Evolutionary conservation across 495 filamentous ascomycete genomes (phyloP).

Genomic region (Parachaetomium inaequale): DNA sequence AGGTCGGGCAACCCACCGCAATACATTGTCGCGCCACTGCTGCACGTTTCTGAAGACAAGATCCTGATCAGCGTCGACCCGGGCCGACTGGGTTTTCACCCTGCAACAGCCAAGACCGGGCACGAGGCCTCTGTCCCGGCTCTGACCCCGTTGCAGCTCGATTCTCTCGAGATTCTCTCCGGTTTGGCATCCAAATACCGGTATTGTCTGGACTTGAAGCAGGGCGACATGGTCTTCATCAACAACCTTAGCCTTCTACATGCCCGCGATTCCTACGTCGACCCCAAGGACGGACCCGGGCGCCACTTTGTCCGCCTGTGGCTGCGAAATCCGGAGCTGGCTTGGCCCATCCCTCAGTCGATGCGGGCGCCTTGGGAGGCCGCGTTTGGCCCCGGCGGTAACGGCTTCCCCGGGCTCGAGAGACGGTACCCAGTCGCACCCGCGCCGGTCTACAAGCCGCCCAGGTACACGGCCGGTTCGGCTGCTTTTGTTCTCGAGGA

Average conservation of each 20-base stretch:
- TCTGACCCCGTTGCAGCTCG: constrained; percentile 33
- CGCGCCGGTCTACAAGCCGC: constrained; percentile 38
- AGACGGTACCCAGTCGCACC: constrained; percentile 38
- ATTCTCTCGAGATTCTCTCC: constrained; percentile 36
- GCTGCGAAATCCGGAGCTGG: constrained; percentile 42
- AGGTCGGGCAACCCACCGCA: constrained; percentile 37
- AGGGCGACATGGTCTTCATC: constrained; percentile 60
- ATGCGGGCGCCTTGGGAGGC: constrained; percentile 46
- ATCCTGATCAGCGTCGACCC: constrained; percentile 42
- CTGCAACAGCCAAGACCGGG: constrained; percentile 18
- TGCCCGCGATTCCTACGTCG: constrained; percentile 48
- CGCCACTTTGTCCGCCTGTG: constrained; percentile 53
- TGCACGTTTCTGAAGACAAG: constrained; percentile 35
- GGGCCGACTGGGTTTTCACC: constrained; percentile 43
- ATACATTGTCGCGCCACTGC: constrained; percentile 38
- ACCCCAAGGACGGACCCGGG: constrained; percentile 28
- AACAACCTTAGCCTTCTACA: constrained; percentile 63
- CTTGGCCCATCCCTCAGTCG: constrained; percentile 40
- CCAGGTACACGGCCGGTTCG: constrained; percentile 44
- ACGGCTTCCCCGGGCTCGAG: constrained; percentile 20
- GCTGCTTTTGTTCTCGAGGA: constrained; percentile 44
- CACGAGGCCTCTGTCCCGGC: constrained; percentile 28
- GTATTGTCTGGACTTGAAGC: constrained; percentile 44
- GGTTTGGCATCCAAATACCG: constrained; percentile 35
- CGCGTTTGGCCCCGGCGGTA: constrained; percentile 34